Evolutionary conservation across 257 asterid genomes (phyloP).

Genomic region (Verbena officinalis): DNA sequence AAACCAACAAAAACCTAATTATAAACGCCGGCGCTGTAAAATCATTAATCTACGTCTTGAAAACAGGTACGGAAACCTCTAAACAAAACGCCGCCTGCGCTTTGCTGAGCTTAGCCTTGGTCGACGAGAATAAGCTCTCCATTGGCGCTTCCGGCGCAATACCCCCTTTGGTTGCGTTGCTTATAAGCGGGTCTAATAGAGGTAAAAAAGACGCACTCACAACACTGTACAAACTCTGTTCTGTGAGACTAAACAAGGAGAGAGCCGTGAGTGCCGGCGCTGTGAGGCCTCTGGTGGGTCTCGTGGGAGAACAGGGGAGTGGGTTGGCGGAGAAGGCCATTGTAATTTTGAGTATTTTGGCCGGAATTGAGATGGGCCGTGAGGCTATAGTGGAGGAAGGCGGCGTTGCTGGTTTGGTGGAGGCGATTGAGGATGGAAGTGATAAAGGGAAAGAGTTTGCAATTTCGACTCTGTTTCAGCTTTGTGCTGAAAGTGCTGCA

Average conservation of each 20-base stretch:
- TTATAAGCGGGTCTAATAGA: constrained; percentile 54
- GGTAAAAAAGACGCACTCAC: constrained; percentile 79
- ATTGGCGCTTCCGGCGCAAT: constrained; percentile 79
- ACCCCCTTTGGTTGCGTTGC: constrained; percentile 57
- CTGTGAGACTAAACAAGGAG: constrained; percentile 64
- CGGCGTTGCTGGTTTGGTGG: constrained; percentile 63
- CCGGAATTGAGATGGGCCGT: constrained; percentile 51
- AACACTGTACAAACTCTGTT: constrained; percentile 62
- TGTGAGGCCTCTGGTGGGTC: constrained; percentile 57
- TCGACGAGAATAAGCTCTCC: constrained; percentile 59
- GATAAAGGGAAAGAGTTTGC: constrained; percentile 71
- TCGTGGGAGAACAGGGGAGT: constrained; percentile 52
- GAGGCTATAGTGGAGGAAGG: constrained; percentile 66
- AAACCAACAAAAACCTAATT: constrained; percentile 48
- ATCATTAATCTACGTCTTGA: constrained; percentile 55
- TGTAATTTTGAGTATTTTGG: constrained; percentile 72
- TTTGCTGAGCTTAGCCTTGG: constrained; percentile 53
- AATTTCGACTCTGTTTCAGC: constrained; percentile 54
- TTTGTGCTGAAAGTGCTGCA: constrained; percentile 60
- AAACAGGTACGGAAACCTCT: constrained; percentile 65
- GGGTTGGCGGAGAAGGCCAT: constrained; percentile 80
- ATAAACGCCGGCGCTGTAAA: constrained; percentile 50
- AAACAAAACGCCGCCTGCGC: constrained; percentile 76
- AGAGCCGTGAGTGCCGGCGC: constrained; percentile 69
- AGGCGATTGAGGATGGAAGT: constrained; percentile 67